Evolutionary conservation across 108 stramenopile genomes (phyloP), one percentile per base, ranked within the genome.

Genomic region (Fragilaria radians): DNA sequence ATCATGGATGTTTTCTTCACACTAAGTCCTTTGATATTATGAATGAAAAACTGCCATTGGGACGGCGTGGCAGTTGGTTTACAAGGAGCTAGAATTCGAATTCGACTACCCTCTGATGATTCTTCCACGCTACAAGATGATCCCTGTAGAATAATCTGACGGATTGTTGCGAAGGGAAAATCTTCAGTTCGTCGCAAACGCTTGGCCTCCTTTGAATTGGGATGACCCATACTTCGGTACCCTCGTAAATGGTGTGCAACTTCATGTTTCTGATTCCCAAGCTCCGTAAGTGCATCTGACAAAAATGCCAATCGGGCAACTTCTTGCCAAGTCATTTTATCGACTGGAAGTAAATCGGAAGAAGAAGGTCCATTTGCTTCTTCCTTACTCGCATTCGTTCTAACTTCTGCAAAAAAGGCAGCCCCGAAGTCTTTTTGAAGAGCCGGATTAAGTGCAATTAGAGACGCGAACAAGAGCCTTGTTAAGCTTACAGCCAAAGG

Each of bases 141-240:
- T 18, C 51, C 28, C 32, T 65, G 54, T 51, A 48, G 29, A 32
- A 90, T 59, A 36, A 46, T 54, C 47, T 90, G 85, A 27, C 79
- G 67, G 22, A 82, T 62, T 28, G 82, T 59, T 0, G 74, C 78
- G 45, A 88, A 61, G 1, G 72, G 56, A 48, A 81, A 78, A 31
- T 86, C 90, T 72, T 91, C 86, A 7, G 78, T 73, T 32, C 80
- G 66, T 45, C 87, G 80, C 50, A 85, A 59, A 47, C 90, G 63
- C 28, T 76, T 81, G 11, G 90, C 86, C 70, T 91, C 86, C 64
- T 91, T 91, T 0, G 86, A 88, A 59, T 91, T 91, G 4, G 90
- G 90, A 70, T 91, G 90, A 9, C 90, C 90, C 1, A 80, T 80
- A 60, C 82, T 86, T 28, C 90, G 70, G 48, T 86, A 88, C 4